Evolutionary conservation across 495 filamentous ascomycete genomes (phyloP), one percentile per base, ranked within the genome.

Genomic region (Penicillium chermesinum): DNA sequence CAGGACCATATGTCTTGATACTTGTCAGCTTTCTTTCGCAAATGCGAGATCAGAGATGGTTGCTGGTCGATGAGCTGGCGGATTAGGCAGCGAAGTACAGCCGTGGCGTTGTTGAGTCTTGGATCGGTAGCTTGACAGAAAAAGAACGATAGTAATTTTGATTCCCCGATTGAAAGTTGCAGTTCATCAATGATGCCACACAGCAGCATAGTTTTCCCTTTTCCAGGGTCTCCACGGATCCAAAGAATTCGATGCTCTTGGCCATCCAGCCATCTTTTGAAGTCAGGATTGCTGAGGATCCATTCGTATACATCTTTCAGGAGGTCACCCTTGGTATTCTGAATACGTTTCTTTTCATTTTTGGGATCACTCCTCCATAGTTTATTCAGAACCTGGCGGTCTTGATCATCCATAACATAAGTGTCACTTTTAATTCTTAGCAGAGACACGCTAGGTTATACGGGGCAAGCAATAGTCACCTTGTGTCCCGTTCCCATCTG

Each of bases 111-210:
- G 53, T 71, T 72, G 20, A 73, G 36, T 1, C 52, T 43, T 7
- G 38, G 12, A 44, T 69, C 46, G 13, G 66, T 66, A n/a, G 57
- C 62, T 57, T 74, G 67, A 45, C 71, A 76, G 55, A 78, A 74
- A 61, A 76, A 78, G 57, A 63, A 76, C 8, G 63, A 63, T 7
- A 75, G n/a, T n/a, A n/a, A n/a, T n/a, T n/a, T n/a, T 41, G 16
- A 32, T 43, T 32, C 41, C 25, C 13, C 3, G 7, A 1, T 22
- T 22, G 2, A 35, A 5, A 22, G 22, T 27, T 33, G 53, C 10
- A 72, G 40, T 37, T 72, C 55, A 42, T 72, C 47, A 21, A 71
- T 64, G 18, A 74, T 67, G 2, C 66, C 69, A 30, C 57, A 65
- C 13, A 75, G 32, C 0, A 74, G 55, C 46, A 74, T 70, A 41